phyloP scores from a whole-genome alignment of 441 rosid genomes.

The Monsonia emarginata region DNA sequence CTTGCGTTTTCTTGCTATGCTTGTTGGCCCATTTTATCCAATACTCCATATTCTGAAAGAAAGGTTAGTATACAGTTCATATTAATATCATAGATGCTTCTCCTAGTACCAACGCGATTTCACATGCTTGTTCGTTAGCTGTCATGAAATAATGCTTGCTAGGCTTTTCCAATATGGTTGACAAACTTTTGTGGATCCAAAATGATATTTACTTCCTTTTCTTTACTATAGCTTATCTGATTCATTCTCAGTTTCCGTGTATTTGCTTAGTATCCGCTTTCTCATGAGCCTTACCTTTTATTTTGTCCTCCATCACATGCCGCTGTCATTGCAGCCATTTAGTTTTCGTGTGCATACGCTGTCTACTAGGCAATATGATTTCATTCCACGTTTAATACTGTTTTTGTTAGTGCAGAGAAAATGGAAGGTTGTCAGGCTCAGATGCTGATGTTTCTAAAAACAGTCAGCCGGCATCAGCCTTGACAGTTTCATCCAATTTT shows the following conservation, averaged over 20 bases:
- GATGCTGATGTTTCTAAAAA: constrained; percentile 50
- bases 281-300: not conserved
- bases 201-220: not conserved
- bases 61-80: constrained; percentile 40
- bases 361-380: constrained; percentile 6
- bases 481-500: constrained; percentile 70
- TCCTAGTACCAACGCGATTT: not conserved
- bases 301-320: not conserved
- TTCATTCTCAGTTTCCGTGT: not conserved
- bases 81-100: constrained; percentile 10
- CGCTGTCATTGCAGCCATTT: not conserved
- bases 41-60: constrained; percentile 58
- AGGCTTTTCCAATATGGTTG: not conserved
- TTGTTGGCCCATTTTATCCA: constrained; percentile 68
- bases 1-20: constrained; percentile 65
- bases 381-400: constrained; percentile 14
- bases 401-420: constrained; percentile 41
- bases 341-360: not conserved
- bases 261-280: not conserved
- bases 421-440: constrained; percentile 34
- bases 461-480: constrained; percentile 37
- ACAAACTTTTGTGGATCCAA: constrained; percentile 10
- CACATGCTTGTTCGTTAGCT: not conserved
- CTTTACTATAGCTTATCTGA: not conserved
- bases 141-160: constrained; percentile 3